Base-by-base conservation (phyloP, 2,329 filamentous ascomycete species). In the Colletotrichum tamarilloi region DNA sequence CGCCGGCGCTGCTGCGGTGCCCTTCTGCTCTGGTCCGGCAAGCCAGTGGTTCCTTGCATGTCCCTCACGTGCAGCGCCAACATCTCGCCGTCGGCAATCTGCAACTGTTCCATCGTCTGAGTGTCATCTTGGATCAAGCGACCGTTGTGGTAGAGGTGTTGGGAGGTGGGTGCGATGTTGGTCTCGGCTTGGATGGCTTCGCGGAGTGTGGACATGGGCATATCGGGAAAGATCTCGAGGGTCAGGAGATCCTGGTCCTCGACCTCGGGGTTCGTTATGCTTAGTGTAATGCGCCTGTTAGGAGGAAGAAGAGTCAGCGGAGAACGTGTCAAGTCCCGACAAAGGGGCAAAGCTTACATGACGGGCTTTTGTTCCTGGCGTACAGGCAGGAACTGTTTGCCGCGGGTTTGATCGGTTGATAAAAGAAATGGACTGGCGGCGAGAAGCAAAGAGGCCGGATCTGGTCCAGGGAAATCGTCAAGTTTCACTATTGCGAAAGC, bases 121-220 rank as follows among this genome's bases (percentile, higher is more conserved):
- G 89, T 84, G 78, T 95, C 92, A 83, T 95, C 92, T 52, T 75
- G 69, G 68, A 99, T 91, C 55, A 95, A 90, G 76, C 91, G 90
- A 76, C 96, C 97, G 82, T 98, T 97, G 85, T 96, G 93, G 84
- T 97, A 97, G 80, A 98, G 92, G 80, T 95, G 92, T 82, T 98
- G 95, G 59, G 92, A 88, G 57, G 87, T 86, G 22, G 91, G 89
- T 32, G 93, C 90, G 77, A 97, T 92, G 78, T 87, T 87, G 62
- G 93, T 93, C 84, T 98, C 96, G 83, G 92, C 93, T 81, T 97
- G 91, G 80, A 99, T 93, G 80, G 95, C 94, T 80, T 92, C 93
- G 83, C 97, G 97, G 76, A 99, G 90, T 66, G 95, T 92, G 79
- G 92, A 92, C 77, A 98, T 85, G 60, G 94, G 94, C 87, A 97